Evolutionary conservation across 352 stramenopile species (phyloP).

Genomic region (Pythium scleroteichum): DNA sequence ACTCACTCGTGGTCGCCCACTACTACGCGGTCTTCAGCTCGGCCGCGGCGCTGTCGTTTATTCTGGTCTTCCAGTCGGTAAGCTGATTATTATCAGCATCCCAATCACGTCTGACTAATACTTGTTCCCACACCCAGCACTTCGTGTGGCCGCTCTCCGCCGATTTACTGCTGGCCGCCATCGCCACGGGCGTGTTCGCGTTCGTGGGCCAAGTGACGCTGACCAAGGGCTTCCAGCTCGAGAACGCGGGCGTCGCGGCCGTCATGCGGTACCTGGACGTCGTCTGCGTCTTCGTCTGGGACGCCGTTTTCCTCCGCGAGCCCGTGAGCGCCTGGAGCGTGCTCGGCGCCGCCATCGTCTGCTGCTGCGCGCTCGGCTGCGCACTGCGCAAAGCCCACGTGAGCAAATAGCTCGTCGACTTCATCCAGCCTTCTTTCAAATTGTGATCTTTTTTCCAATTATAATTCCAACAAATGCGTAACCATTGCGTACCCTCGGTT

Average conservation of each 20-base stretch:
- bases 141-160: slow-evolving; percentile 38
- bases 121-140: slow-evolving; percentile 12
- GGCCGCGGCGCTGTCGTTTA: slow-evolving; percentile 37
- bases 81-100: too few relatives aligned
- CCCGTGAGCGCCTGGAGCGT: slow-evolving; percentile 47
- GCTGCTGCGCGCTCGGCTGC: slow-evolving; percentile 39
- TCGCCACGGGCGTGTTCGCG: slow-evolving; percentile 39
- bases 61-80: slow-evolving; percentile 49
- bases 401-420: too few relatives aligned
- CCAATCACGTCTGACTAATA: neutral
- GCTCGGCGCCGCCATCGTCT: slow-evolving; percentile 49
- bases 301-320: slow-evolving; percentile 48
- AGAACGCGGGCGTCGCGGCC: slow-evolving; percentile 60
- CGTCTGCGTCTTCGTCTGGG: slow-evolving; percentile 69
- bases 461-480: too few relatives aligned
- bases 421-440: too few relatives aligned
- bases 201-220: slow-evolving; percentile 66
- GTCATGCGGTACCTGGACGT: slow-evolving; percentile 77
- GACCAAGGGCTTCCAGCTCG: slow-evolving; percentile 71
- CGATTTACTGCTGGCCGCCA: slow-evolving; percentile 43
- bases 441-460: too few relatives aligned
- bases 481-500: too few relatives aligned
- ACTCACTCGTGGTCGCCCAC: slow-evolving; percentile 54
- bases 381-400: slow-evolving; percentile 40
- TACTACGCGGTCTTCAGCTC: slow-evolving; percentile 62